These are phyloP conservation scores for Diaporthe vaccinii DNA, from an alignment of 2,329 filamentous ascomycete species.

Conservation along the genomic window DNA sequence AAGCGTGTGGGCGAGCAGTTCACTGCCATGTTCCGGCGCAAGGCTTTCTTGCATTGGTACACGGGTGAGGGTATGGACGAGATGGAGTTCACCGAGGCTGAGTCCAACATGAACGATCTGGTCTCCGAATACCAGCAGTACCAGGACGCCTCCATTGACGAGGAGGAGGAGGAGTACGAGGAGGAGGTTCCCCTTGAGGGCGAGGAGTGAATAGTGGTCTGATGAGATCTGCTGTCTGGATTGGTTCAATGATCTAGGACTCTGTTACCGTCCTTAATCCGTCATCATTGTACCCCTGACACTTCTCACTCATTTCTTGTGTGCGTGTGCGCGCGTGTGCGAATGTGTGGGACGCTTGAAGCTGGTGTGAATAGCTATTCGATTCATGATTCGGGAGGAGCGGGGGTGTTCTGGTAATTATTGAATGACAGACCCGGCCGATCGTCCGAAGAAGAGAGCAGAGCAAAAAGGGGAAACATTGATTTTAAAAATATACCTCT, in stretches of 20 bases:
- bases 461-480: constrained; percentile 38
- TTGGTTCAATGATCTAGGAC: constrained; percentile 36
- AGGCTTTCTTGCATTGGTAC: constrained; percentile 99
- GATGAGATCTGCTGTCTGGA: constrained; percentile 32
- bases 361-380: constrained; percentile 37
- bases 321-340: constrained; percentile 21
- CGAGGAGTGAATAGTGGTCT: constrained; percentile 63
- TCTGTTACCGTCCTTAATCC: constrained; percentile 33
- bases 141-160: constrained; percentile 97
- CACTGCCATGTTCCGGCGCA: constrained; percentile 99
- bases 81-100: constrained; percentile 99
- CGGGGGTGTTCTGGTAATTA: constrained; percentile 35
- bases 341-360: constrained; percentile 32
- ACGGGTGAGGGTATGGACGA: constrained; percentile 99
- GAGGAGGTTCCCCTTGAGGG: constrained; percentile 86
- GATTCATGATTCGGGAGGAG: constrained; percentile 29
- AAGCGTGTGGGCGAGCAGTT: constrained; percentile 99
- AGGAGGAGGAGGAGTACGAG: constrained; percentile 96
- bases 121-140: constrained; percentile 99
- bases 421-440: constrained; percentile 33
- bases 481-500: constrained; percentile 41
- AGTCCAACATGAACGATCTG: constrained; percentile 99
- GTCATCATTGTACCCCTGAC: constrained; percentile 38
- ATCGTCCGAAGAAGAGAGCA: constrained; percentile 21
- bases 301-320: constrained; percentile 30